Conservation (phyloP, 169 alveolate genomes). For the Plasmodium gonderi region DNA sequence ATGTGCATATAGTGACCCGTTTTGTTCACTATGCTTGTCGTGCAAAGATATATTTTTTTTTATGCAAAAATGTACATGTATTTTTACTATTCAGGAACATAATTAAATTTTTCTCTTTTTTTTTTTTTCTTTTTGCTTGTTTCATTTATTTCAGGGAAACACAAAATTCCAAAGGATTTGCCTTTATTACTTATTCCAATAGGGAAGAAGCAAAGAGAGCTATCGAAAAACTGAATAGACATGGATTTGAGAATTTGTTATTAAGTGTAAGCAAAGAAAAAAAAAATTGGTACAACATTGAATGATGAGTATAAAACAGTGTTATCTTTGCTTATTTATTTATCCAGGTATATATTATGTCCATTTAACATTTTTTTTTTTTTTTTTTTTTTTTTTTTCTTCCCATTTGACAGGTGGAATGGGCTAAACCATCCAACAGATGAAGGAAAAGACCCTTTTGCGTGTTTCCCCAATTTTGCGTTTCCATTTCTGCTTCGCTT, state of each 20-base stretch:
- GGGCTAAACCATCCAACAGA: slow-evolving; percentile 88
- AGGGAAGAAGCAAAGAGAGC: slow-evolving; percentile 92
- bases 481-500: not conserved
- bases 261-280: slow-evolving; percentile 83
- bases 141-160: slow-evolving; percentile 84
- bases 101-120: not conserved
- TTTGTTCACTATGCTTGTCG: no score
- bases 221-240: slow-evolving; percentile 88
- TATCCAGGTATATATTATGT: not conserved
- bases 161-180: slow-evolving; percentile 91
- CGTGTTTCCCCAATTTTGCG: not conserved
- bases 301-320: not conserved
- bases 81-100: not conserved
- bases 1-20: no score
- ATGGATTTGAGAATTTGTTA: slow-evolving; percentile 90
- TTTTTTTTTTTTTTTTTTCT: not conserved
- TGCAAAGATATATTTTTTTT: no score
- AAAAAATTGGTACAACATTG: no score
- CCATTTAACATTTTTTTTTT: not conserved
- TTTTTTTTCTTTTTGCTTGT: not conserved
- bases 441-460: slow-evolving; percentile 3
- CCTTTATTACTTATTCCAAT: slow-evolving; percentile 89
- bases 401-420: slow-evolving; percentile 82
- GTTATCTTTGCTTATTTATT: not conserved
- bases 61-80: not conserved